Evolutionary conservation across 2,329 filamentous ascomycete genomes (phyloP), one percentile per base, ranked within the genome.

Genomic region (Cucurbitaria berberidis): DNA sequence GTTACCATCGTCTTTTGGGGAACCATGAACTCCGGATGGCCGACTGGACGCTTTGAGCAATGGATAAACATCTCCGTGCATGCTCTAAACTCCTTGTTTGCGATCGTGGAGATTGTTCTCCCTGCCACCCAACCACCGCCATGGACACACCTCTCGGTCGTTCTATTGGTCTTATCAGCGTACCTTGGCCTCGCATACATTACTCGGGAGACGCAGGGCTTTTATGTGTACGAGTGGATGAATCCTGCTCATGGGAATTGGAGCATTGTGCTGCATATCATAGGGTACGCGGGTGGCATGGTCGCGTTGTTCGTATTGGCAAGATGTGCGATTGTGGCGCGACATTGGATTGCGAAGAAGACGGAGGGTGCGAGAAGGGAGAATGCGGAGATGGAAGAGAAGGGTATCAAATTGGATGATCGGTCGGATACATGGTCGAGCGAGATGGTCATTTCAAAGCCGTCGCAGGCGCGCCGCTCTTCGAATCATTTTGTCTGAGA

Each of bases 131-230:
- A 77, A 5, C 81, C 84, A 9, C 81, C 82, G 29, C 82, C 86
- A 0, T 85, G 83, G 76, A 74, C 88, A 15, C 87, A 92, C 64
- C 73, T 90, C 16, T 74, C 82, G 16, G 86, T 84, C 70, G 77
- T 92, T 10, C 75, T 92, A 57, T 50, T 89, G 11, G 73, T 93
- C 3, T 80, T 95, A 29, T 83, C 83, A 0, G 75, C 86, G 1
- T 96, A 95, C 70, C 80, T 92, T 4, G 83, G 79, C 1, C 77
- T 95, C 5, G 89, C 89, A 1, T 95, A 89, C 72, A 62, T 93
- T 13, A 92, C 88, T 1, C 74, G 82, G 53, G 84, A 84, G 5
- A 86, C 85, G 0, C 81, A 90, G 70, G 84, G 83, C 3, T 89
- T 88, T 68, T 95, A 92, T 72, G 82, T 89, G 0, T 95, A 96